Percentiles rank a stretch among this genome's conserved stretches.
Evolutionary conservation across 768 basidiomycete genomes (phyloP).

Genomic region (Leccinum obscurum): DNA sequence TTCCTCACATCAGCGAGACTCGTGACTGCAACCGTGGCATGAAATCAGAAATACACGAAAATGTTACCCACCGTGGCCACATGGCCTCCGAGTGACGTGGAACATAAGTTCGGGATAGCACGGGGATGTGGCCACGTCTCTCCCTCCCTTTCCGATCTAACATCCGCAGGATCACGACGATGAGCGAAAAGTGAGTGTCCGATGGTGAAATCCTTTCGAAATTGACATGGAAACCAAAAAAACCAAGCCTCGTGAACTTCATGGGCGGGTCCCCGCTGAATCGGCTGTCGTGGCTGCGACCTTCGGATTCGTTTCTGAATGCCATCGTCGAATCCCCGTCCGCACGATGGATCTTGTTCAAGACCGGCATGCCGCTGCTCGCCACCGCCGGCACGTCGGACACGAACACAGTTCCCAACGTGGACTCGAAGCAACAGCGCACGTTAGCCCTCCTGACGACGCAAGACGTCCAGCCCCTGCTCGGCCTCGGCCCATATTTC

Average conservation of each 20-base stretch:
- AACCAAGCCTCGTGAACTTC: conserved; percentile 47
- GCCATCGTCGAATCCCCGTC: conserved; percentile 57
- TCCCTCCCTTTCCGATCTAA: background rate
- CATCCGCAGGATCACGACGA: conserved; percentile 16
- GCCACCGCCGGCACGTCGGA: conserved; percentile 35
- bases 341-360: conserved; percentile 80
- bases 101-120: background rate
- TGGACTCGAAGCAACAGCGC: conserved; percentile 12
- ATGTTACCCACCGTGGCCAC: background rate
- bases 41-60: background rate
- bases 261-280: conserved; percentile 70
- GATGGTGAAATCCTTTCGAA: background rate
- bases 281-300: conserved; percentile 78
- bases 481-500: conserved; percentile 71
- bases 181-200: conserved; percentile 33
- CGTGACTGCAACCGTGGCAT: background rate
- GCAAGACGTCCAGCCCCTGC: conserved; percentile 57
- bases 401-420: background rate
- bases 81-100: conserved; percentile 7
- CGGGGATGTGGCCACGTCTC: conserved; percentile 1
- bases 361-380: conserved; percentile 67
- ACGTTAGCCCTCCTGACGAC: conserved; percentile 58
- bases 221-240: background rate
- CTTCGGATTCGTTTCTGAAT: conserved; percentile 75
- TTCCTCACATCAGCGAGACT: background rate